Conservation (phyloP, 371 early-diverging fungal species). For the Blakeslea trispora region DNA sequence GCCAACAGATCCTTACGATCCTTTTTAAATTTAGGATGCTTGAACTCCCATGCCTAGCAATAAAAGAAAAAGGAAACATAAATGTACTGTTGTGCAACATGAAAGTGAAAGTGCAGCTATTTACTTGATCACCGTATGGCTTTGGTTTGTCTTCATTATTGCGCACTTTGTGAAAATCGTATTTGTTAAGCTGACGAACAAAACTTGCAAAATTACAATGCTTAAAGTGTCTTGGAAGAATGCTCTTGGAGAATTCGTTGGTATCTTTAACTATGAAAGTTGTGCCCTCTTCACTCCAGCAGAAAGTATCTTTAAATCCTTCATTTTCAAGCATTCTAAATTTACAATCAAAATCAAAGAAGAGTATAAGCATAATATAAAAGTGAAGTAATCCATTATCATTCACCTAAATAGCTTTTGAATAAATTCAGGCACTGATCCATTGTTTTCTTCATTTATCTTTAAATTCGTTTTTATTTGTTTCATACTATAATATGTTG, state of each 20-base stretch:
- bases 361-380: neutral
- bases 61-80: neutral
- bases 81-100: neutral
- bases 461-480: constrained; percentile 13
- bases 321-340: constrained; percentile 71
- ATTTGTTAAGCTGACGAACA: constrained; percentile 96
- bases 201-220: constrained; percentile 94
- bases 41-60: constrained; percentile 77
- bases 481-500: constrained; percentile 4
- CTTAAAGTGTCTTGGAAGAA: constrained; percentile 87
- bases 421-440: constrained; percentile 47
- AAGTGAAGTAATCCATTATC: neutral
- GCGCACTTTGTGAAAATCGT: constrained; percentile 91
- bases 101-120: too few species aligned
- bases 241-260: constrained; percentile 67
- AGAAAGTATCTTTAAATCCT: constrained; percentile 57
- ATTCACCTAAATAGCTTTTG: constrained; percentile 49
- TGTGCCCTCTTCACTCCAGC: constrained; percentile 79
- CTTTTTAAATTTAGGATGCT: constrained; percentile 72
- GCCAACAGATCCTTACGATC: constrained; percentile 66
- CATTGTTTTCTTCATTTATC: constrained; percentile 10
- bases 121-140: constrained; percentile 67
- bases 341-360: neutral
- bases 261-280: constrained; percentile 86
- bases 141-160: constrained; percentile 56